Conservation (phyloP, 805 yeast genomes). For the Saccharomycodes ludwigii region DNA sequence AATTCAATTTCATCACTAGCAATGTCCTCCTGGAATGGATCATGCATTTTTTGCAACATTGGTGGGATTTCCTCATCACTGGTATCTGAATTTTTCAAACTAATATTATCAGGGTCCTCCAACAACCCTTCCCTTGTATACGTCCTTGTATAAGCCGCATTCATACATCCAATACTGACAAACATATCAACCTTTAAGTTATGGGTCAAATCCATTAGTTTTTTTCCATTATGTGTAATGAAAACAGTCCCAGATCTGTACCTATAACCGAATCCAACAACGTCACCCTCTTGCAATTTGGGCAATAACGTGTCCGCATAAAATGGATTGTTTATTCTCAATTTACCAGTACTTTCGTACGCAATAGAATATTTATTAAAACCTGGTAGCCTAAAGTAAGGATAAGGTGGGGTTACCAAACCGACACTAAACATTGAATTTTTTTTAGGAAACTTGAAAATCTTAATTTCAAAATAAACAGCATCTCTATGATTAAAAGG, state of each 20-base stretch:
- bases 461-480: conserved; percentile 55
- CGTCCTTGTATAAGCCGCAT: conserved; percentile 26
- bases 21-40: conserved; percentile 11
- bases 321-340: conserved; percentile 55
- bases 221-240: conserved; percentile 90
- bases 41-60: conserved; percentile 13
- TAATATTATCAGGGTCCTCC: conserved; percentile 24
- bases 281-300: conserved; percentile 67
- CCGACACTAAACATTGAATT: conserved; percentile 53
- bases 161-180: conserved; percentile 28
- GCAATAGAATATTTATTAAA: conserved; percentile 56
- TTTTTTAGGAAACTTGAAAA: conserved; percentile 26
- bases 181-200: conserved; percentile 38
- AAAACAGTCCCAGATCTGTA: conserved; percentile 74
- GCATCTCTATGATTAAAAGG: conserved; percentile 43
- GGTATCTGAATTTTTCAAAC: conserved; percentile 13
- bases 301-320: conserved; percentile 28
- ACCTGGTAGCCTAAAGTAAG: conserved; percentile 67
- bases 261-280: conserved; percentile 82
- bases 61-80: conserved; percentile 9
- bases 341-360: conserved; percentile 60
- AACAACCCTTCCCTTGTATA: conserved; percentile 23
- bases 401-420: conserved; percentile 59
- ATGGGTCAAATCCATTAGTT: conserved; percentile 68
- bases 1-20: conserved; percentile 25